A percentile compares a stretch with the other conserved stretches of the same genome.
Evolutionary conservation across 169 alveolate species (phyloP).

Genomic region (Babesia sp.): DNA sequence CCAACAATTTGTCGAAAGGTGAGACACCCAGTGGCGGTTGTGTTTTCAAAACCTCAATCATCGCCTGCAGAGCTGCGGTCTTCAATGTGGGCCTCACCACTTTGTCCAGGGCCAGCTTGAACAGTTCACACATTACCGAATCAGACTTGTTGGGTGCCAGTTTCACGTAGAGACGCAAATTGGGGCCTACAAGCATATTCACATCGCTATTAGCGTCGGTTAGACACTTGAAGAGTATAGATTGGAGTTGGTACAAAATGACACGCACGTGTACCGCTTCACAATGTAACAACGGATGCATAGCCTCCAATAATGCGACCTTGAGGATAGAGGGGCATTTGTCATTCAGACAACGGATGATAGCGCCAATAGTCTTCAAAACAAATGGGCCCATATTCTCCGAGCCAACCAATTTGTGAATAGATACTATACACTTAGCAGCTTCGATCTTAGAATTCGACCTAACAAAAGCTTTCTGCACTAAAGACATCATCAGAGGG

Average conservation of each 20-base stretch:
- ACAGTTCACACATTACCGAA: slow-evolving; percentile 15
- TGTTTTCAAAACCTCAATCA: slow-evolving; percentile 25
- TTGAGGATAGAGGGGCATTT: slow-evolving; percentile 24
- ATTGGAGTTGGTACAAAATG: slow-evolving; percentile 40
- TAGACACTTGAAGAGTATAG: slow-evolving; percentile 43
- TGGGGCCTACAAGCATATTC: slow-evolving; percentile 17
- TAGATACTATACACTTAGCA: slow-evolving; percentile 3
- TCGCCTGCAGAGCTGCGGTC: slow-evolving; percentile 17
- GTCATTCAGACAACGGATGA: slow-evolving; percentile 38
- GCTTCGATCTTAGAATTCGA: slow-evolving; percentile 32
- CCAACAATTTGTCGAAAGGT: slow-evolving; percentile 20
- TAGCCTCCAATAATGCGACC: slow-evolving; percentile 25
- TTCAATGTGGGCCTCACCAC: slow-evolving; percentile 28
- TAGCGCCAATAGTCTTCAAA: slow-evolving; percentile 45
- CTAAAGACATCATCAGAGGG: slow-evolving; percentile 20
- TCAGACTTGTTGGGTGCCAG: slow-evolving; percentile 40
- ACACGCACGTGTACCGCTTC: slow-evolving; percentile 24
- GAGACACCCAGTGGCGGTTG: neutral
- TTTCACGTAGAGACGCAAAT: slow-evolving; percentile 9
- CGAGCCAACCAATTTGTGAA: slow-evolving; percentile 17
- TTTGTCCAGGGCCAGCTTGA: slow-evolving; percentile 22
- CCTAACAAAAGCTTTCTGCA: slow-evolving; percentile 15
- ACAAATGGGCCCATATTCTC: slow-evolving; percentile 46
- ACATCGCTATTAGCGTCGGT: slow-evolving; percentile 28
- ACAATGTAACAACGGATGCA: slow-evolving; percentile 15